Base-by-base conservation (phyloP, 768 basidiomycete genomes). In the Fomitopsis pulvina region DNA sequence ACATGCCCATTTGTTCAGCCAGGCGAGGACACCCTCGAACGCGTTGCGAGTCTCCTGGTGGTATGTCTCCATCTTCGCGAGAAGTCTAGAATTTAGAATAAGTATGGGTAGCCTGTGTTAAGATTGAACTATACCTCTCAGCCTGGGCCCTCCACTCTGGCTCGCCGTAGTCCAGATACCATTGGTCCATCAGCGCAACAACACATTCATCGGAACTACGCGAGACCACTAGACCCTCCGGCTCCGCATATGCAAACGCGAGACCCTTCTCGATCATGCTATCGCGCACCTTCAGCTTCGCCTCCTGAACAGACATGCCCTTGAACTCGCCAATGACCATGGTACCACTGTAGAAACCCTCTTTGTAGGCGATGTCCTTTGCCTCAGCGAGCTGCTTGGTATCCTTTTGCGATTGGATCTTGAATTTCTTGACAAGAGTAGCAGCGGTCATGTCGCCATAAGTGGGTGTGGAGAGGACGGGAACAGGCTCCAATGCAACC, bases 1-100 rank as follows among this genome's bases (percentile, higher is more conserved):
- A 66, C 96, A 99, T 2, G 96, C 96, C 96, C 96, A 99, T 67
- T 99, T 80, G 61, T 92, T 92, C 70, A 99, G 71, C 96, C 96
- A 99, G 44, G 80, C 86, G 62, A 99, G 72, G 6, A 89, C 91
- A 55, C 82, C 84, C 67, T 96, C 90, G 62, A 98, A 98, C 2
- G 77, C 80, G 68, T 99, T 83, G 26, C 94, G 80, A 1, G 95
- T 97, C 71, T 98, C 96, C n/a, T 74, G 63, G 26, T 82, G 80
- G 73, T 92, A 97, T 3, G 90, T 85, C 67, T 96, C 81, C 93
- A 98, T 94, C 59, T 73, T 78, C 7, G 76, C 78, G 59, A 97
- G 69, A 52, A 92, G 69, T 55, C 92, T 96, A 56, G 1, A 38
- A 30, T 29, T 48, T 50, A 27, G 56, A n/a, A n/a, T n/a, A n/a